phyloP scores from a whole-genome alignment of 139 green algal genomes.

The Picochlorum sp. region DNA sequence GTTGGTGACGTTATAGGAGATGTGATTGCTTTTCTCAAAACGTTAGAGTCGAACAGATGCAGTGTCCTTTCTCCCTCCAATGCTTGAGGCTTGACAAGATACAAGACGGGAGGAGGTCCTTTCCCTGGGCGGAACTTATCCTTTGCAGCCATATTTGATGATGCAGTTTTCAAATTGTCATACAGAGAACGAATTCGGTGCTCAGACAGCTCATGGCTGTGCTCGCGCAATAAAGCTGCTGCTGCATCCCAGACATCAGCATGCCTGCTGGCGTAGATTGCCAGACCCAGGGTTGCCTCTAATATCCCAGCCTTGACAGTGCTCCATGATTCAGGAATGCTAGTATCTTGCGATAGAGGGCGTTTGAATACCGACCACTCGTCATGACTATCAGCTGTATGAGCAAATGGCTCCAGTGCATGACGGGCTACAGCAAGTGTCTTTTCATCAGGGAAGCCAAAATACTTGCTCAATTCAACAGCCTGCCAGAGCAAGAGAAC shows the following conservation, averaged over 20 bases:
- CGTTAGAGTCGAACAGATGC: constrained; percentile 13
- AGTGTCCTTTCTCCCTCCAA: constrained; percentile 9
- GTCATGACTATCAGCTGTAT: constrained; percentile 10
- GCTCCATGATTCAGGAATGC: constrained; percentile 23
- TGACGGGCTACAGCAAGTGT: constrained; percentile 30
- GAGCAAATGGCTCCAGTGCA: background rate
- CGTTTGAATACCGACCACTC: constrained; percentile 7
- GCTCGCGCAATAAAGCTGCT: constrained; percentile 48
- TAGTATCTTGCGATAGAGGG: constrained; percentile 13
- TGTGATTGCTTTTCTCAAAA: background rate
- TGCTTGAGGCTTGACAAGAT: constrained; percentile 14
- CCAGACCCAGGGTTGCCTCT: constrained; percentile 37
- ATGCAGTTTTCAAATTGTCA: constrained; percentile 38
- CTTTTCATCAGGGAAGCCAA: constrained; percentile 28
- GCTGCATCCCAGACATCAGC: constrained; percentile 65
- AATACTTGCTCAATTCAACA: constrained; percentile 42
- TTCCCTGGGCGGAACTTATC: constrained; percentile 22
- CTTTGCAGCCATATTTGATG: constrained; percentile 30
- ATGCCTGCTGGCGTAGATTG: constrained; percentile 40
- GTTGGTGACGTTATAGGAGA: constrained; percentile 3
- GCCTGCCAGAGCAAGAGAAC: constrained; percentile 66
- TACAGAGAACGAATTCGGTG: constrained; percentile 43
- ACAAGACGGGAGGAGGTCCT: constrained; percentile 34
- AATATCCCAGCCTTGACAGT: constrained; percentile 33
- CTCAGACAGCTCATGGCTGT: constrained; percentile 36